phyloP scores from a whole-genome alignment of 192 early-diverging fungal species.

The Backusella westeae region DNA sequence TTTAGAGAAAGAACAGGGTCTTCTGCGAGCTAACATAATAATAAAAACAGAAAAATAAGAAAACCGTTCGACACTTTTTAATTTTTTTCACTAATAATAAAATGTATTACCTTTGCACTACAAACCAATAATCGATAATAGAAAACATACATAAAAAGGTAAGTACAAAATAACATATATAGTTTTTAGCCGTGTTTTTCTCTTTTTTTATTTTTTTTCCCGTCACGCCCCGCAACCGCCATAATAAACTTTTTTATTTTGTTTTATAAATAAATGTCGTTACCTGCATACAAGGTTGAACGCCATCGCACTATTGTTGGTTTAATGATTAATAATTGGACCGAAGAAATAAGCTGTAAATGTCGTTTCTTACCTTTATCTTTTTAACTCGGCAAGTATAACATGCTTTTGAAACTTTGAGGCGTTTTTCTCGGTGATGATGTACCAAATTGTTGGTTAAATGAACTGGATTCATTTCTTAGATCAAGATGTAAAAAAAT shows the following conservation, averaged over 20 bases:
- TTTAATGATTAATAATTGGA: background rate
- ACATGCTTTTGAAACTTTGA: conserved; percentile 28
- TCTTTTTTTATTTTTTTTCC: background rate
- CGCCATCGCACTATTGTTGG: conserved; percentile 24
- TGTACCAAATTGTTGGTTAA: background rate
- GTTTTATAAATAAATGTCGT: background rate
- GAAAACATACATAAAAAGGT: background rate
- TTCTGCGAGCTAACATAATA: conserved; percentile 24
- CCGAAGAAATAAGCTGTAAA: background rate
- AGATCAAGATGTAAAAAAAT: background rate
- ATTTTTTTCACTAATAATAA: background rate
- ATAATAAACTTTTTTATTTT: background rate
- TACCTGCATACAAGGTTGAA: conserved; percentile 37
- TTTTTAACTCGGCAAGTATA: conserved; percentile 29
- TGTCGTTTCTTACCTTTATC: conserved; percentile 17
- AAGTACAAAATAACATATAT: background rate
- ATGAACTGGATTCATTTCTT: background rate
- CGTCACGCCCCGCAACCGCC: background rate
- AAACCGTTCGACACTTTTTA: background rate
- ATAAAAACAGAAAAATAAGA: background rate
- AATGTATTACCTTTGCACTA: conserved; percentile 20
- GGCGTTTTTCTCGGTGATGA: conserved; percentile 3
- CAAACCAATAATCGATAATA: background rate
- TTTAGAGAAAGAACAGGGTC: conserved; percentile 32
- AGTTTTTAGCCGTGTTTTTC: background rate